Conservation (phyloP, 1,284 basidiomycete genomes). For the Cryptococcus hybrid region DNA sequence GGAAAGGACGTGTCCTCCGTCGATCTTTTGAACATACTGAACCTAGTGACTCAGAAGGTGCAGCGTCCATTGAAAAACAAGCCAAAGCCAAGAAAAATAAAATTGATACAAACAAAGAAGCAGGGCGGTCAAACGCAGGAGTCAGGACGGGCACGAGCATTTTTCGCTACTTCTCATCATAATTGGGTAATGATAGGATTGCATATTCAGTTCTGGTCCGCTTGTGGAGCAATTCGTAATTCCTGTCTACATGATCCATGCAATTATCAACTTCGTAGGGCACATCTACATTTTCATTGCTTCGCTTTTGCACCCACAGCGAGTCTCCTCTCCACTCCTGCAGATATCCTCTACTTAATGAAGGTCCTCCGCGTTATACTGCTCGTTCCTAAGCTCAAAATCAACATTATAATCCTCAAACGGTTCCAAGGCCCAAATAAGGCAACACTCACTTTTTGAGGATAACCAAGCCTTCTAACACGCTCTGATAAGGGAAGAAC, state of each 20-base stretch:
- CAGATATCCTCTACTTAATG: not conserved
- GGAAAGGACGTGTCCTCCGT: too few relatives aligned
- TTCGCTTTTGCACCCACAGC: not conserved
- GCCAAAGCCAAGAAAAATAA: too few relatives aligned
- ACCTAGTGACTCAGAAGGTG: too few relatives aligned
- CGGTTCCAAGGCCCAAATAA: not conserved
- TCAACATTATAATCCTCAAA: not conserved
- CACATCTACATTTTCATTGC: not conserved
- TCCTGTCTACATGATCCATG: not conserved
- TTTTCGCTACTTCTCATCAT: too few relatives aligned
- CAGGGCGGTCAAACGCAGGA: too few relatives aligned
- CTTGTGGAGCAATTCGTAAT: too few relatives aligned
- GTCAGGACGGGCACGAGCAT: too few relatives aligned
- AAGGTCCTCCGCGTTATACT: conserved; percentile 45
- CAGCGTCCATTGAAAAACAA: too few relatives aligned
- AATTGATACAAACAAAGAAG: too few relatives aligned
- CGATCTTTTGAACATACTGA: too few relatives aligned
- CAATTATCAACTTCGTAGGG: not conserved
- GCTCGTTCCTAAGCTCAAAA: conserved; percentile 38
- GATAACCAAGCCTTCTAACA: conserved; percentile 87
- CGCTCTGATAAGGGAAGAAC: conserved; percentile 84
- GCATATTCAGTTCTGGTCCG: too few relatives aligned
- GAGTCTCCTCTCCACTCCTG: not conserved
- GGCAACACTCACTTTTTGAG: conserved; percentile 60
- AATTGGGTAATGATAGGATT: too few relatives aligned